Evolutionary conservation across 2,329 filamentous ascomycete species (phyloP).

Genomic region (Verticillium nonalfalfae): DNA sequence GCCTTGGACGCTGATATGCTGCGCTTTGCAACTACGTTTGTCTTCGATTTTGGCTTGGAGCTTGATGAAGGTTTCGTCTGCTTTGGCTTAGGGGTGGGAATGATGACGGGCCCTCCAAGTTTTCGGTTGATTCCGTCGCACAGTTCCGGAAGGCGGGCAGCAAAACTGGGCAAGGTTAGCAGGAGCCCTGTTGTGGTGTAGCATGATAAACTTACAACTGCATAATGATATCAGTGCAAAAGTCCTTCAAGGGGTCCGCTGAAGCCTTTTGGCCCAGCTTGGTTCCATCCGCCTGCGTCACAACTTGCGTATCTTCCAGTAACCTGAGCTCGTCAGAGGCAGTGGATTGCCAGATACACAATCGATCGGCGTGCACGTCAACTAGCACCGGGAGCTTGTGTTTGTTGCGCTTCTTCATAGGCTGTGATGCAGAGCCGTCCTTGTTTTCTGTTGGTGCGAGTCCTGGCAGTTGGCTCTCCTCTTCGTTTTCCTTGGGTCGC

Average conservation of each 20-base stretch:
- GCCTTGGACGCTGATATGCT: constrained; percentile 28
- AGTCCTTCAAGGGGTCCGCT: constrained; percentile 63
- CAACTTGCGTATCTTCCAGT: constrained; percentile 40
- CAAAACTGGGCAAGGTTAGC: constrained; percentile 52
- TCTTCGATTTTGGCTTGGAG: constrained; percentile 37
- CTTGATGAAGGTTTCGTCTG: constrained; percentile 31
- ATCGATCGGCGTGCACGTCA: constrained; percentile 68
- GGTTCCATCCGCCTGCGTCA: constrained; percentile 21
- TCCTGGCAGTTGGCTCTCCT: constrained; percentile 40
- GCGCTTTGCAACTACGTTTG: constrained; percentile 46
- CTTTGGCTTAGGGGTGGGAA: constrained; percentile 47
- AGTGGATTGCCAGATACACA: constrained; percentile 81
- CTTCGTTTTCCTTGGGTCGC: constrained; percentile 29
- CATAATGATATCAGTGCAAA: constrained; percentile 74
- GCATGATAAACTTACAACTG: constrained; percentile 55
- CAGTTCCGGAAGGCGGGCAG: constrained; percentile 65
- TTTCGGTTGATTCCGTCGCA: constrained; percentile 69
- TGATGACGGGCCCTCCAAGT: constrained; percentile 63
- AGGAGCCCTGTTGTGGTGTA: neutral
- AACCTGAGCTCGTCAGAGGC: constrained; percentile 51
- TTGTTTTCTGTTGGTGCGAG: constrained; percentile 27
- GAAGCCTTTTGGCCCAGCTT: constrained; percentile 32
- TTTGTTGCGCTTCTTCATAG: constrained; percentile 49
- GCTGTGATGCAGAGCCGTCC: constrained; percentile 22
- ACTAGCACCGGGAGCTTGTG: constrained; percentile 60